A percentile compares a stretch with the other conserved stretches of the same genome.
Conservation (phyloP, 306 rosid species). For the Sechiopsis laciniata region DNA sequence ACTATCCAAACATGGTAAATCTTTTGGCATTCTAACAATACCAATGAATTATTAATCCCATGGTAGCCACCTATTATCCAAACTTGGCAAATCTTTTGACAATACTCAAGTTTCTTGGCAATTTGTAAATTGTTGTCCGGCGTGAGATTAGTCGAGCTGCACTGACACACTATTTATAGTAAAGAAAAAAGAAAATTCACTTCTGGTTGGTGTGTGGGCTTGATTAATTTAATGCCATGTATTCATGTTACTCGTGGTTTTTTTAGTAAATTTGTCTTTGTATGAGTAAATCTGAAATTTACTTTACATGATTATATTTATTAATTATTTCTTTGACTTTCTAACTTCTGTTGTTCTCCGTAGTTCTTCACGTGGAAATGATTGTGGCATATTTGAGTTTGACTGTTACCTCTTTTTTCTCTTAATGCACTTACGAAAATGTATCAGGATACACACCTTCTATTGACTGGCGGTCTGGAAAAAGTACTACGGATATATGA, state of each 20-base stretch:
- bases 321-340: neutral
- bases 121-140: neutral
- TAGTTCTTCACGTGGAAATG: neutral
- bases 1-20: neutral
- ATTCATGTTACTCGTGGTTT: neutral
- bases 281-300: neutral
- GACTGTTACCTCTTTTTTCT: neutral
- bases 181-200: neutral
- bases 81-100: neutral
- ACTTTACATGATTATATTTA: neutral
- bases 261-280: neutral
- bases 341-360: neutral
- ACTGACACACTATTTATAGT: too few species aligned
- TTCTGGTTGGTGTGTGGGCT: neutral
- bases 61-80: neutral
- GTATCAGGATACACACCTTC: conserved; percentile 75
- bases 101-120: neutral
- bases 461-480: conserved; percentile 90
- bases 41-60: neutral
- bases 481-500: conserved; percentile 87
- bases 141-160: neutral
- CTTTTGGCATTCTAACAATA: neutral
- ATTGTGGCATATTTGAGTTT: conserved; percentile 8
- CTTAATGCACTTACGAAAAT: conserved; percentile 20
- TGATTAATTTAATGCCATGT: neutral